Base-by-base conservation (phyloP, 768 basidiomycete genomes). In the Kwoniella newhampshirensis region DNA sequence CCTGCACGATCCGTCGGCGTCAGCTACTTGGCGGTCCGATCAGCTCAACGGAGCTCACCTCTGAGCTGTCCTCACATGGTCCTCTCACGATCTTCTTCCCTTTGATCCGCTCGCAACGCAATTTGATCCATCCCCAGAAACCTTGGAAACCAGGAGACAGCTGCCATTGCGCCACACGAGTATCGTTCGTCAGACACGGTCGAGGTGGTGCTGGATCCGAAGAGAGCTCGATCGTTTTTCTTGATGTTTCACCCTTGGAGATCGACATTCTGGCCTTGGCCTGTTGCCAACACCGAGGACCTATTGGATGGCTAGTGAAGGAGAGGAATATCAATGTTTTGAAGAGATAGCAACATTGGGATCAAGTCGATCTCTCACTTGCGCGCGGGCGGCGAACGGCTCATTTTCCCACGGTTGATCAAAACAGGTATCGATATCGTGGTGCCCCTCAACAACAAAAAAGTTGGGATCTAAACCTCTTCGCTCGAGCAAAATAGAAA, bases 31-130 rank as follows among this genome's bases (percentile, higher is more conserved):
- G 35, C 51, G 7, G 2, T 30, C 17, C n/a, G 52, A 42, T 1
- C 18, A 45, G 17, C 17, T 32, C 26, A 36, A 25, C 47, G 35
- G 15, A 15, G 39, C 60, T 27, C 20, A 58, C 60, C 61, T 53
- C 30, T 6, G 7, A 37, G 18, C n/a, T 35, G 9, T 79, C 71
- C 50, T 78, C 78, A 45, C 75, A 70, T 15, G 56, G 49, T 8
- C 68, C 60, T 12, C 72, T 59, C 2, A 86, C 82, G 27, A 88
- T 79, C 51, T 75, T 75, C 51, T 80, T 76, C 25, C 87, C 89
- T 7, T 86, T 84, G 8, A 93, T 87, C 4, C 88, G 81, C 59
- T 89, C 86, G 55, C 83, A 89, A 39, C 93, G 77, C 43, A 87
- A 82, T 20, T 83, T 84, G 27, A 93, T 78, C 77, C 92, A 94